phyloP scores from a whole-genome alignment of 2,329 filamentous ascomycete genomes.

The Fusarium sp. region DNA sequence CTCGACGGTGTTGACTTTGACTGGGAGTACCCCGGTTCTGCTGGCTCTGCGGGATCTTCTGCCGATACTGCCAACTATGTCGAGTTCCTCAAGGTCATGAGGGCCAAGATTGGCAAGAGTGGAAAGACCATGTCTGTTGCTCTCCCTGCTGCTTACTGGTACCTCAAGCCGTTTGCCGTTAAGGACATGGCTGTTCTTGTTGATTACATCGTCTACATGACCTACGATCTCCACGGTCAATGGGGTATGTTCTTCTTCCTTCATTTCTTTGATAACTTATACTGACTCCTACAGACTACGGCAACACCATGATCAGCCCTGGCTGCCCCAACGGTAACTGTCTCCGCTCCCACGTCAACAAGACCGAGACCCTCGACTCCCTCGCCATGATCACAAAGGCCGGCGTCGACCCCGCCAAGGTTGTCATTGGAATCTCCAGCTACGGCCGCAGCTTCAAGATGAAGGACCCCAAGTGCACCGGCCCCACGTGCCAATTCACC shows the following conservation, averaged over 20 bases:
- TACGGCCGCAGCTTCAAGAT: constrained; percentile 50
- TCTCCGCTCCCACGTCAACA: constrained; percentile 55
- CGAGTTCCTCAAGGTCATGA: constrained; percentile 51
- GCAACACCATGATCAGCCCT: constrained; percentile 43
- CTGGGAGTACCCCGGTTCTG: constrained; percentile 60
- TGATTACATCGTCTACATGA: constrained; percentile 56
- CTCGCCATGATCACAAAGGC: constrained; percentile 56
- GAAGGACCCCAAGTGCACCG: constrained; percentile 43
- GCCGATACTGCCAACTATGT: constrained; percentile 54
- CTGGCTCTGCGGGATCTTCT: constrained; percentile 40
- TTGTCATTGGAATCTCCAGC: constrained; percentile 48
- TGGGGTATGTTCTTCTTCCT: constrained; percentile 42
- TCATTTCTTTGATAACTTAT: rapidly evolving
- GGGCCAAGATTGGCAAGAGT: constrained; percentile 46
- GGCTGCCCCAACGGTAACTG: constrained; percentile 51
- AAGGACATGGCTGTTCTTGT: constrained; percentile 48
- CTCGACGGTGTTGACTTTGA: constrained; percentile 61
- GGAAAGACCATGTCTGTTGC: constrained; percentile 54
- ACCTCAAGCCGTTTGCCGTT: constrained; percentile 54
- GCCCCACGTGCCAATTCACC: constrained; percentile 44
- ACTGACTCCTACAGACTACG: constrained; percentile 40
- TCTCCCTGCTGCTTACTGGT: constrained; percentile 56
- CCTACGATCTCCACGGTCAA: constrained; percentile 54
- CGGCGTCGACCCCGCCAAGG: constrained; percentile 50
- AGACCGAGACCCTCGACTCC: constrained; percentile 54